Evolutionary conservation across 768 basidiomycete genomes (phyloP), one percentile per base, ranked within the genome.

Genomic region (Lentinus tigrinus): DNA sequence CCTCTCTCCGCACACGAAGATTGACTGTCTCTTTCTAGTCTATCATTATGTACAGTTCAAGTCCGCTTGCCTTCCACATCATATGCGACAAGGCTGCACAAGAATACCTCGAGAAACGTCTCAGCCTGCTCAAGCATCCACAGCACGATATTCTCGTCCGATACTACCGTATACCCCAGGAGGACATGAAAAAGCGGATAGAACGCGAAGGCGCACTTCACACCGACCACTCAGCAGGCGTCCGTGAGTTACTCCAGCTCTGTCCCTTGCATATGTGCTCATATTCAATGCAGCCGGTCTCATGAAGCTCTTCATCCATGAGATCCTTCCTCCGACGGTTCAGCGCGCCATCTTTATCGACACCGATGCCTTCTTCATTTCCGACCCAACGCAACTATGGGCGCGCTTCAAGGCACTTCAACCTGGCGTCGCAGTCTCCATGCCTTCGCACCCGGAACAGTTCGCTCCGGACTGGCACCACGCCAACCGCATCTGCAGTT

Each of bases 251-350:
- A 4, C 55, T 46, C 28, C 31, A 23, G 24, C 38, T 39, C n/a
- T 19, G 4, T 9, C 7, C 17, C 13, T 34, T 17, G 13, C 13
- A 28, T 7, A 34, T 11, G 3, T 27, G 27, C 27, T 14, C 7
- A 44, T 44, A 14, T 37, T 19, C 9, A 27, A 27, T 43, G 11
- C 38, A 81, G 80, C 77, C 50, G 80, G 80, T 2, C 73, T 81
- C 40, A 79, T 81, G 77, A 81, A 82, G 63, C 70, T 82, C 19
- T 81, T 82, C 67, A 72, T 81, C 43, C 80, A 81, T 60, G 80
- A 82, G 64, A 74, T 81, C 14, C 65, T 81, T 46, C 80, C 80
- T 4, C 58, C 70, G 5, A 65, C 68, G 27, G 74, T 81, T 47
- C 70, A 72, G 56, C 78, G 73, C 64, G 74, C 74, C n/a, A 80